phyloP scores from a whole-genome alignment of 371 early-diverging fungal genomes.

The Mucor irregularis region DNA sequence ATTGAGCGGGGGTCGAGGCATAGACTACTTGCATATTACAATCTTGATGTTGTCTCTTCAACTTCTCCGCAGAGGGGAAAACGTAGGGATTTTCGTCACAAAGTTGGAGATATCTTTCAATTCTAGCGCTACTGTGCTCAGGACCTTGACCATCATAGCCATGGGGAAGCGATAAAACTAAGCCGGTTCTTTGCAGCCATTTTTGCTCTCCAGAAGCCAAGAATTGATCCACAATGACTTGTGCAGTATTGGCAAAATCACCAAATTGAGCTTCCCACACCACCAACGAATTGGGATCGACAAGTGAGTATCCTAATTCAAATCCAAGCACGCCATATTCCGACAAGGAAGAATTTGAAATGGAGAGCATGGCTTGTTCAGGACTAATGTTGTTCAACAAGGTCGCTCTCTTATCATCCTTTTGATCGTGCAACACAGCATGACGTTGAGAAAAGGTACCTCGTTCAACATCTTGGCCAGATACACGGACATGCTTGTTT shows the following conservation, averaged over 20 bases:
- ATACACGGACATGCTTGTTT: slow-evolving; percentile 28
- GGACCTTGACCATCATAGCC: slow-evolving; percentile 98
- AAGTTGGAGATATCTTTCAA: slow-evolving; percentile 94
- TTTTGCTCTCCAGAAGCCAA: slow-evolving; percentile 95
- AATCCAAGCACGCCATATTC: slow-evolving; percentile 96
- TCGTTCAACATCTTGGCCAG: slow-evolving; percentile 93
- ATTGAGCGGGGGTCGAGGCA: slow-evolving; percentile 93
- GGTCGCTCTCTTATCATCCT: slow-evolving; percentile 68
- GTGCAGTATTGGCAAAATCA: slow-evolving; percentile 96
- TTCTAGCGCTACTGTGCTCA: slow-evolving; percentile 92
- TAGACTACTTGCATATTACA: slow-evolving; percentile 97
- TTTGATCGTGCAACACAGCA: slow-evolving; percentile 92
- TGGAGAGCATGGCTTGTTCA: slow-evolving; percentile 83
- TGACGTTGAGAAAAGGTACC: slow-evolving; percentile 99
- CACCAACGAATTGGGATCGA: slow-evolving; percentile 88
- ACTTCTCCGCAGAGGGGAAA: slow-evolving; percentile 80
- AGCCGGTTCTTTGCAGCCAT: slow-evolving; percentile 94
- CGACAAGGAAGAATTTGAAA: slow-evolving; percentile 94
- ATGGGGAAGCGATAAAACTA: slow-evolving; percentile 92
- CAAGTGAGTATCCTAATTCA: slow-evolving; percentile 94
- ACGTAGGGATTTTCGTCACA: slow-evolving; percentile 91
- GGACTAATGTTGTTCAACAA: slow-evolving; percentile 83
- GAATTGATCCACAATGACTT: slow-evolving; percentile 97
- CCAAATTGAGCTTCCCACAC: slow-evolving; percentile 99
- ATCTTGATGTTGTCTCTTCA: slow-evolving; percentile 92